These are phyloP conservation scores for Ogataea ganodermae DNA, from an alignment of 805 yeast genomes.

Conservation along the genomic window DNA sequence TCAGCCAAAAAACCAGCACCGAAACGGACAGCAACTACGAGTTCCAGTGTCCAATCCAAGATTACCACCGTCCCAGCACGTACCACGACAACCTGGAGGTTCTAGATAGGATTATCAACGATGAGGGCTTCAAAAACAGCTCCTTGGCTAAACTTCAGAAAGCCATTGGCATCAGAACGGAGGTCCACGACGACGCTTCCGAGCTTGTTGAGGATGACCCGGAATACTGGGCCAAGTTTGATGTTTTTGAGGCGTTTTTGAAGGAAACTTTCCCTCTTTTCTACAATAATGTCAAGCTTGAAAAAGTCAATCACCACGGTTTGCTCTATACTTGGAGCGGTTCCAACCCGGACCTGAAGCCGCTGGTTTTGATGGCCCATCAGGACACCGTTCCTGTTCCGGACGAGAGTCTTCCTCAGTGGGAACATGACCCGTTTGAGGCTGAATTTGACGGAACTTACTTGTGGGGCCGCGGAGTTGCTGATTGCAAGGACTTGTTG, in stretches of 20 bases:
- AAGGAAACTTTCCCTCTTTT: slow-evolving; percentile 43
- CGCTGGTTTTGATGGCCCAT: slow-evolving; percentile 50
- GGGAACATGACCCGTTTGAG: slow-evolving; percentile 42
- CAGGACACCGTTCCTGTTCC: slow-evolving; percentile 56
- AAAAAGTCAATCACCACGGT: slow-evolving; percentile 46
- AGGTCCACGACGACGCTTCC: slow-evolving; percentile 56
- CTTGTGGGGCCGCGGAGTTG: slow-evolving; percentile 43
- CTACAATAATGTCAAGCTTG: slow-evolving; percentile 35
- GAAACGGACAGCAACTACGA: background rate
- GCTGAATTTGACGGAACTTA: slow-evolving; percentile 41
- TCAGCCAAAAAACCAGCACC: background rate
- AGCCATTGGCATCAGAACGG: slow-evolving; percentile 68
- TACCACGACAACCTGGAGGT: slow-evolving; percentile 37
- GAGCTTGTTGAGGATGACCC: slow-evolving; percentile 47
- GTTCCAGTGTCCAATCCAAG: slow-evolving; percentile 21
- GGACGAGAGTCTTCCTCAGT: slow-evolving; percentile 38
- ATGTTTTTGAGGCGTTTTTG: slow-evolving; percentile 41
- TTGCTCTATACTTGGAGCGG: slow-evolving; percentile 50
- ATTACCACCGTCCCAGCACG: slow-evolving; percentile 32
- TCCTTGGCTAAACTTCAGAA: slow-evolving; percentile 51
- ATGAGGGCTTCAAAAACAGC: slow-evolving; percentile 38
- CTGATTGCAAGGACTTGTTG: slow-evolving; percentile 47
- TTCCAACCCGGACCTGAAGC: slow-evolving; percentile 39
- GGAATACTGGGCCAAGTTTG: slow-evolving; percentile 43
- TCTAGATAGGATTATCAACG: slow-evolving; percentile 37